Base-by-base conservation (phyloP, 306 rosid species). In the Lithocarpus polystachyus region DNA sequence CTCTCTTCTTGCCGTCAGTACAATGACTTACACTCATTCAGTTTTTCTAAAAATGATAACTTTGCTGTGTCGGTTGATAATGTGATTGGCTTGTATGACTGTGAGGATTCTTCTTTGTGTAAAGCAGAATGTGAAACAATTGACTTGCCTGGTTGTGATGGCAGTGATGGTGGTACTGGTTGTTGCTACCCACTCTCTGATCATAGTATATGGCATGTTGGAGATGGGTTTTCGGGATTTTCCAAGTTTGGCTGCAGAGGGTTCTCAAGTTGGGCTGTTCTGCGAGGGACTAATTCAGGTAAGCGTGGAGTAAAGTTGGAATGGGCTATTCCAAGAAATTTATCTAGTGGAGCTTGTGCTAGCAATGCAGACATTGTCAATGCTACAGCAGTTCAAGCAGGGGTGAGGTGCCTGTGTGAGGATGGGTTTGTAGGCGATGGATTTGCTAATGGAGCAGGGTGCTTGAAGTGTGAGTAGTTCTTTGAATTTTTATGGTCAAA, bases 141-240 rank as follows among this genome's bases (percentile, higher is more conserved):
- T 24, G 83, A 80, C 26, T 64, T 92, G 72, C 95, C 94, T 6
- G 94, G 82, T 11, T 94, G 99, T 78, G 95, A 91, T 71, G 92
- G 90, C 64, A 80, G 77, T 20, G 84, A 48, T 5, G 80, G 84
- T 19, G 81, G 88, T 35, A 78, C 92, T 45, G 93, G 89, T 20
- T 93, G 99, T 73, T 95, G 99, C 57, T 95, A 93, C 85, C 97
- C 99, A 18, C 89, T 95, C 20, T 85, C 90, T 35, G 99, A 95
- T 69, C 93, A 86, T n/a, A 86, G 89, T 17, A 74, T 92, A 43
- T 95, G 99, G 98, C 89, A 82, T 59, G 15, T 81, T 45, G 96
- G 98, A 11, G 89, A 84, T 22, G 90, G 86, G 4, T 90, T 95
- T 74, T 88, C 97, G 0, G 87, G 88, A 56, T 95, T 95, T 72